phyloP scores from a whole-genome alignment of 2,329 filamentous ascomycete species.

The Cadophora sp. region DNA sequence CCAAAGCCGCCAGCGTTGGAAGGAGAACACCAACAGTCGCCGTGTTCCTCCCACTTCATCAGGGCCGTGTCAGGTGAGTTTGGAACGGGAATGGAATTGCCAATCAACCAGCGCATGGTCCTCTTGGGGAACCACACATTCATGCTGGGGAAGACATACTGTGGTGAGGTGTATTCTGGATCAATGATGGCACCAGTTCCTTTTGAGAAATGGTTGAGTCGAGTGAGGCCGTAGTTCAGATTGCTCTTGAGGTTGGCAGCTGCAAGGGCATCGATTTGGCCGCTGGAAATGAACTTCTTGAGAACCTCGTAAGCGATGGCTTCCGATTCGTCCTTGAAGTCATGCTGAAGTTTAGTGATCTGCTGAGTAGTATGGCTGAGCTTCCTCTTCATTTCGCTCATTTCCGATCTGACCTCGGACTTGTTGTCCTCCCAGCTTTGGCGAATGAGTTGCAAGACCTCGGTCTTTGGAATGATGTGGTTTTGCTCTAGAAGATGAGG shows the following conservation, averaged over 20 bases:
- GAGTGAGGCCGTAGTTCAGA: conserved; percentile 36
- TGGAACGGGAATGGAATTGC: conserved; percentile 35
- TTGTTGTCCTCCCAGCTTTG: conserved; percentile 65
- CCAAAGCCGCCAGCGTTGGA: conserved; percentile 54
- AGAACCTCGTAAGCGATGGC: conserved; percentile 29
- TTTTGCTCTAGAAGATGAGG: conserved; percentile 34
- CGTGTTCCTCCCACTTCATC: conserved; percentile 74
- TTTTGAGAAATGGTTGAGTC: conserved; percentile 76
- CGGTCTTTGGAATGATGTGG: conserved; percentile 30
- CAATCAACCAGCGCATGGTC: conserved; percentile 36
- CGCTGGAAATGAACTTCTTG: conserved; percentile 30
- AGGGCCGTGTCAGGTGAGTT: conserved; percentile 63
- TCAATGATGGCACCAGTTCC: conserved; percentile 73
- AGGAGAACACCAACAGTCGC: conserved; percentile 86
- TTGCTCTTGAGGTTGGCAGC: conserved; percentile 35
- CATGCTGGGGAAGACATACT: conserved; percentile 49
- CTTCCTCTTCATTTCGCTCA: conserved; percentile 28
- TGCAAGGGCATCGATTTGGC: conserved; percentile 40
- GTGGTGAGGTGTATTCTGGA: conserved; percentile 63
- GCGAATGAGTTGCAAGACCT: conserved; percentile 92
- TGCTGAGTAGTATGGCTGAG: conserved; percentile 27
- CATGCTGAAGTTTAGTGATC: conserved; percentile 29
- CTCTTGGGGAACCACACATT: conserved; percentile 38
- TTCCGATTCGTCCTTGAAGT: conserved; percentile 30
- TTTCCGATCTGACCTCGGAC: conserved; percentile 27